A percentile compares a stretch with the other conserved stretches of the same genome.
Evolutionary conservation across 225 moss, liverwort and hornwort genomes (phyloP).

Genomic region (Pseudoscleropodium purum): DNA sequence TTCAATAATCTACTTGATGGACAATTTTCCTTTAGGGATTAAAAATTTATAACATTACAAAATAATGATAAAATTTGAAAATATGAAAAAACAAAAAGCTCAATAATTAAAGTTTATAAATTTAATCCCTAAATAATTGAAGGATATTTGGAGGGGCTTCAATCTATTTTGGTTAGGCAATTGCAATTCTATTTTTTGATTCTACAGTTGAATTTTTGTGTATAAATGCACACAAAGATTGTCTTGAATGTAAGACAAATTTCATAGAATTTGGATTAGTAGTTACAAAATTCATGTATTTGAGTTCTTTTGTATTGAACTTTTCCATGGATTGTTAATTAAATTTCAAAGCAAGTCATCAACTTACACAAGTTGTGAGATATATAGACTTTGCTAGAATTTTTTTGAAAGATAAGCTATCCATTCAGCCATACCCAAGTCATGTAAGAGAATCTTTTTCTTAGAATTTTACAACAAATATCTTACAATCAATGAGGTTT

Average conservation of each 20-base stretch:
- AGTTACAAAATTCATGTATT: not conserved
- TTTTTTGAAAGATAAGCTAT: not conserved
- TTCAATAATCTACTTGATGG: not conserved
- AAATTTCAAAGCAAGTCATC: not conserved
- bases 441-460: not conserved
- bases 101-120: not conserved
- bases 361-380: fast-evolving
- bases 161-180: not conserved
- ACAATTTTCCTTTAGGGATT: not conserved
- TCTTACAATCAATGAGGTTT: not conserved
- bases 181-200: too few relatives aligned
- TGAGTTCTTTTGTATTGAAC: not conserved
- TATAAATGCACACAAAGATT: not conserved
- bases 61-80: not conserved
- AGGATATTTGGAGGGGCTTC: fast-evolving
- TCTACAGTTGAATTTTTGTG: not conserved
- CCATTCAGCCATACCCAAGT: fast-evolving
- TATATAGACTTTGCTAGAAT: not conserved
- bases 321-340: not conserved
- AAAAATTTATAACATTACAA: not conserved
- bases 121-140: not conserved
- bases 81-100: not conserved
- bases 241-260: not conserved
- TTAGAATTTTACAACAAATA: not conserved
- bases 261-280: not conserved